A percentile compares a stretch with the other conserved stretches of the same genome.
Evolutionary conservation across 371 early-diverging fungal genomes (phyloP).

Genomic region (Basidiobolus meristosporus): DNA sequence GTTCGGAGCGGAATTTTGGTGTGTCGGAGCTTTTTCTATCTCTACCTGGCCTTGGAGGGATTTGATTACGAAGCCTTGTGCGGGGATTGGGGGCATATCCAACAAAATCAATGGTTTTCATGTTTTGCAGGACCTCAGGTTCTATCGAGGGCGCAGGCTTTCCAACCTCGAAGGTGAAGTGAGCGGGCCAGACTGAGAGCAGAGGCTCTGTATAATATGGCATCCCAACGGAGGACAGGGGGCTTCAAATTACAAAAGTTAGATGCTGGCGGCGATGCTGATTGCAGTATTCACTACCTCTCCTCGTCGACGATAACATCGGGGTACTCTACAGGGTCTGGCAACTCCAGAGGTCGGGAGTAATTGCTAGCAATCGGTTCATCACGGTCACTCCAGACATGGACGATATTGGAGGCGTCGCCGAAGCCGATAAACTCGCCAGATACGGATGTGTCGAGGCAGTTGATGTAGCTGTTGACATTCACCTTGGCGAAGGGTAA

Average conservation of each 20-base stretch:
- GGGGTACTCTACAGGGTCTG: constrained; percentile 3
- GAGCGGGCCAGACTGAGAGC: constrained; percentile 50
- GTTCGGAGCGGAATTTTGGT: constrained; percentile 77
- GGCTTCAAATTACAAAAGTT: constrained; percentile 11
- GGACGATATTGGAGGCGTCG: constrained; percentile 41
- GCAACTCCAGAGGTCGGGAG: too few species aligned
- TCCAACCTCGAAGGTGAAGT: constrained; percentile 37
- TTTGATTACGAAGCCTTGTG: constrained; percentile 55
- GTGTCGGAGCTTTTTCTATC: constrained; percentile 15
- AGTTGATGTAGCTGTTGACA: constrained; percentile 34
- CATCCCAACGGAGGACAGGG: constrained; percentile 60
- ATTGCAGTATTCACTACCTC: constrained; percentile 9
- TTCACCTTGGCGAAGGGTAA: constrained; percentile 10
- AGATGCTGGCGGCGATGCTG: neutral
- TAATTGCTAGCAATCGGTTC: too few species aligned
- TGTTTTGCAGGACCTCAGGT: constrained; percentile 42
- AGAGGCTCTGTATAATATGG: constrained; percentile 59
- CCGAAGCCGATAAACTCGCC: constrained; percentile 56
- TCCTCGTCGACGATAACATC: constrained; percentile 28
- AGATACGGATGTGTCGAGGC: constrained; percentile 51
- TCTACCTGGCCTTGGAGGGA: constrained; percentile 14
- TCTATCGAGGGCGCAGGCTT: constrained; percentile 48
- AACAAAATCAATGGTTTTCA: constrained; percentile 78
- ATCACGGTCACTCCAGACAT: constrained; percentile 19
- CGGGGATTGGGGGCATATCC: constrained; percentile 80